phyloP scores from a whole-genome alignment of 2,329 filamentous ascomycete species.

The Tetracladium maxilliforme region DNA sequence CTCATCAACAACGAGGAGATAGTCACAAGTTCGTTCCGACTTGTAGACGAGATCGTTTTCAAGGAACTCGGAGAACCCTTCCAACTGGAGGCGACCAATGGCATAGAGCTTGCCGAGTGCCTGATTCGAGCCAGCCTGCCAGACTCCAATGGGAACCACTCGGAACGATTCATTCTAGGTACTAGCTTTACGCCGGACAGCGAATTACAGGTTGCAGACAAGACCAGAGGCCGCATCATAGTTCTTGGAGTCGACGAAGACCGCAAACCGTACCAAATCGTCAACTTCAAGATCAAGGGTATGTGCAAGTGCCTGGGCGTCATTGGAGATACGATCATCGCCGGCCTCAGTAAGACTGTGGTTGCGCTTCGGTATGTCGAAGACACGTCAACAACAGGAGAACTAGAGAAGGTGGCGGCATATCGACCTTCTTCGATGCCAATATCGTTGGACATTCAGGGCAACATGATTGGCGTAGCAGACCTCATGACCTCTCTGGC shows the following conservation, averaged over 20 bases:
- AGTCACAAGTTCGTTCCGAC: slow-evolving; percentile 65
- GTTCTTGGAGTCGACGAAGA: slow-evolving; percentile 71
- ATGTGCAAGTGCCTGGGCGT: slow-evolving; percentile 68
- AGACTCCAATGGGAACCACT: slow-evolving; percentile 36
- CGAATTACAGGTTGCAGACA: slow-evolving; percentile 28
- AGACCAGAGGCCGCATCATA: slow-evolving; percentile 62
- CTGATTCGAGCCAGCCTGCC: slow-evolving; percentile 64
- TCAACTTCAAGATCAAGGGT: slow-evolving; percentile 57
- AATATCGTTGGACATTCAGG: slow-evolving; percentile 62
- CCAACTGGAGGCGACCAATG: slow-evolving; percentile 31
- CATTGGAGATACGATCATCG: slow-evolving; percentile 64
- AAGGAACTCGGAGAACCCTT: slow-evolving; percentile 59
- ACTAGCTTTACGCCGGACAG: slow-evolving; percentile 56
- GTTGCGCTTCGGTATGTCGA: slow-evolving; percentile 40
- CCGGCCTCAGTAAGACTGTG: slow-evolving; percentile 80
- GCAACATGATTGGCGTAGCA: slow-evolving; percentile 64
- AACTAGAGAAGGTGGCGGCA: slow-evolving; percentile 55
- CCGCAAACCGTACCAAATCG: slow-evolving; percentile 57
- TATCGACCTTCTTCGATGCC: slow-evolving; percentile 77
- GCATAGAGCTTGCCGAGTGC: slow-evolving; percentile 66
- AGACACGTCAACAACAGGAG: slow-evolving; percentile 36
- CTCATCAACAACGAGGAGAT: slow-evolving; percentile 58
- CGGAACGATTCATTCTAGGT: slow-evolving; percentile 80
- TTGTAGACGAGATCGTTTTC: slow-evolving; percentile 86
- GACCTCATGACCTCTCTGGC: slow-evolving; percentile 91